Evolutionary conservation across 2,329 filamentous ascomycete species (phyloP).

Genomic region (Ascochyta lentis): DNA sequence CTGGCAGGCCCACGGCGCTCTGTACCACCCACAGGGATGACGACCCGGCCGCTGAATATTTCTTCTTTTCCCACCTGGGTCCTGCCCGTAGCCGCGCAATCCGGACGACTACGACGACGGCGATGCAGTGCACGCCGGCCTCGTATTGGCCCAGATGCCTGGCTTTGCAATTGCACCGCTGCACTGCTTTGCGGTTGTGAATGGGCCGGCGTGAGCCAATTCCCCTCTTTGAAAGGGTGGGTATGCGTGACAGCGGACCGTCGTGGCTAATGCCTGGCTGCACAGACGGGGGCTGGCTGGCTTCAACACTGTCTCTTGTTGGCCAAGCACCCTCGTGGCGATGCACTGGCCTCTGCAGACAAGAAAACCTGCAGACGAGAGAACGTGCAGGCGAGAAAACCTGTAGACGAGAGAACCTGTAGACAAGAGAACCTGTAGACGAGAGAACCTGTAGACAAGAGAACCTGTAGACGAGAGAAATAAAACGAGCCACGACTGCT

Average conservation of each 20-base stretch:
- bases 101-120: neutral
- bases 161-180: constrained; percentile 11
- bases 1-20: constrained; percentile 10
- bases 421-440: neutral
- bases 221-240: constrained; percentile 8
- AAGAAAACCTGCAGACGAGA: no score
- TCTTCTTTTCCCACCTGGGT: constrained; percentile 8
- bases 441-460: neutral
- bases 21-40: constrained; percentile 11
- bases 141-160: constrained; percentile 12
- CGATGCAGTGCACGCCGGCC: constrained; percentile 10
- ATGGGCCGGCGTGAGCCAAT: constrained; percentile 10
- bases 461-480: constrained; percentile 22
- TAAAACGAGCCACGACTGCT: constrained; percentile 7
- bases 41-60: constrained; percentile 16
- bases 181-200: constrained; percentile 5
- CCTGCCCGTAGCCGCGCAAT: constrained; percentile 19
- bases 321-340: constrained; percentile 14
- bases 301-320: neutral
- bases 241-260: constrained; percentile 5
- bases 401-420: no score
- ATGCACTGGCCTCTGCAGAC: no score
- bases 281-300: neutral
- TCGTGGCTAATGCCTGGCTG: constrained; percentile 9
- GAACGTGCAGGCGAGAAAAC: no score